Base-by-base conservation (phyloP, 805 yeast species). In the Metschnikowia cerradonensis region DNA sequence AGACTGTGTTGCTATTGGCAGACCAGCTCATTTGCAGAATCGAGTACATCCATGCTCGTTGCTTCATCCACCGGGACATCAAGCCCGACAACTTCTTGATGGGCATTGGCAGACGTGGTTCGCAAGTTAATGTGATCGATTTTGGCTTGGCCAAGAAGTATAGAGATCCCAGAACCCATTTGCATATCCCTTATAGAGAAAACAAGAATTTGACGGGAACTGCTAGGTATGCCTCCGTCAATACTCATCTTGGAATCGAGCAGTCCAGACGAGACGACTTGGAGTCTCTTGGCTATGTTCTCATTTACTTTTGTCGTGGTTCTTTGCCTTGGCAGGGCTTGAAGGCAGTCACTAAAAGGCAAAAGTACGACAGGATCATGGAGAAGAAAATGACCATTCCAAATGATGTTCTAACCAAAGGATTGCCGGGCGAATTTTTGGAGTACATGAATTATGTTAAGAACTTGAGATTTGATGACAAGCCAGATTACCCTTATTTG, bases 41-140 rank as follows among this genome's bases (percentile, higher is more conserved):
- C 51, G 98, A 94, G 70, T 92, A 88, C 67, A 87, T 94, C 55
- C 99, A 92, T 67, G 97, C 97, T 34, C 79, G 96, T 66, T 87
- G 96, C 52, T 94, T 90, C 67, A 84, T 86, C 62, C 92, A 86
- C 68, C 77, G 94, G 53, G 94, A 86, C 65, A 86, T 86, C 70
- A 86, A 86, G 66, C 94, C 94, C 3, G 94, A 86, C 66, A 86
- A 87, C 68, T 86, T 86, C 62, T 73, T 86, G 53, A 90, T 82
- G 94, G 95, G 95, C 17, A 88, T 89, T 47, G 96, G 96, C 45
- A 81, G 91, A 60, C 82, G 96, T 59, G 97, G 97, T n/a, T 84
- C 91, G 47, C 97, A 89, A 63, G 96, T 90, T 48, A 89, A 90
- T 67, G 94, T 90, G 35, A 90, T 90, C 64, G 97, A 90, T 73